A percentile compares a stretch with the other conserved stretches of the same genome.
Evolutionary conservation across 2,329 filamentous ascomycete species (phyloP).

Genomic region (Lachnellula cervina): DNA sequence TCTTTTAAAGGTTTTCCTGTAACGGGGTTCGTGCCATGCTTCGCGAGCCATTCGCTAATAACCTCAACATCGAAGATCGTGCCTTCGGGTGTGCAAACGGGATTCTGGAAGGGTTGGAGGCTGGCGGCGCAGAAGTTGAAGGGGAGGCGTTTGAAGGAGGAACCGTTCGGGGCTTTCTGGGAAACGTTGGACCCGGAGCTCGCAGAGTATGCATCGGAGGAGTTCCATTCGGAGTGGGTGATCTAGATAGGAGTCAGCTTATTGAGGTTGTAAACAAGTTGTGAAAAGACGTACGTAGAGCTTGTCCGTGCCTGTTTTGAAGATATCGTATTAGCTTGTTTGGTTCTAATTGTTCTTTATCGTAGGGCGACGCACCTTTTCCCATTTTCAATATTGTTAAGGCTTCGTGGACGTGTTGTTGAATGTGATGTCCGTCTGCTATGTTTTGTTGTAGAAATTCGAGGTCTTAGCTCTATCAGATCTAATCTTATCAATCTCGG

Average conservation of each 20-base stretch:
- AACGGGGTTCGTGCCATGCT: conserved; percentile 88
- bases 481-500: conserved; percentile 1
- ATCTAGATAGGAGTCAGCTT: conserved; percentile 49
- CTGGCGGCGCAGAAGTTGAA: conserved; percentile 98
- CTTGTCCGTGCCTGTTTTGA: conserved; percentile 46
- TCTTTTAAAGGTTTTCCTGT: conserved; percentile 73
- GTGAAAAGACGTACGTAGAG: conserved; percentile 32
- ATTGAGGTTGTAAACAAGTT: neutral
- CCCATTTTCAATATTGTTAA: conserved; percentile 20
- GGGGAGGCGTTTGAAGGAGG: conserved; percentile 79
- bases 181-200: conserved; percentile 68
- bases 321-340: neutral
- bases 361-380: conserved; percentile 22
- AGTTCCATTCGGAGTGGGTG: conserved; percentile 97
- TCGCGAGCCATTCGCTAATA: conserved; percentile 89
- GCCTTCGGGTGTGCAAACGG: conserved; percentile 82
- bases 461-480: neutral
- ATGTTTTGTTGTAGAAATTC: neutral
- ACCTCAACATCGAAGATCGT: conserved; percentile 94
- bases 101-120: conserved; percentile 90
- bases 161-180: conserved; percentile 49
- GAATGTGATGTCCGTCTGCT: neutral
- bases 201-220: conserved; percentile 80
- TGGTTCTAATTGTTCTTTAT: no score
- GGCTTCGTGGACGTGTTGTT: neutral